Conservation (phyloP, 768 basidiomycete genomes). For the Auricularia sp. region DNA sequence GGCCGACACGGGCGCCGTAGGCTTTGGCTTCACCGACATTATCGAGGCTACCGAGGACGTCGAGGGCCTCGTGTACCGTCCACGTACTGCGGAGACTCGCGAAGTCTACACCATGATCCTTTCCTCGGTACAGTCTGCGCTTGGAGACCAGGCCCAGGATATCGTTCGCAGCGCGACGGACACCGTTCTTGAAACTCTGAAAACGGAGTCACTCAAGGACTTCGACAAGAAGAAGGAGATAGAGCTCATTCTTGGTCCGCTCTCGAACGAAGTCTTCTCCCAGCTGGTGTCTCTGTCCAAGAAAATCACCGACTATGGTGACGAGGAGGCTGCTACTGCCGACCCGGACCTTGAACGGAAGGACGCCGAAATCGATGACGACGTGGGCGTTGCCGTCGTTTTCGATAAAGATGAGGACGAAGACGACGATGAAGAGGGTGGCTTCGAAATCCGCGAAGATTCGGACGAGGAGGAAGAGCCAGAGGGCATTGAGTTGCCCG, state of each 20-base stretch:
- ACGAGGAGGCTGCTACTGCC: slow-evolving; percentile 67
- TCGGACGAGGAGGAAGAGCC: slow-evolving; percentile 56
- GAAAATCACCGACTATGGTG: slow-evolving; percentile 93
- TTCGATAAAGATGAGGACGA: slow-evolving; percentile 97
- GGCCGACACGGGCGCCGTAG: slow-evolving; percentile 30
- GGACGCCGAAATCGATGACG: slow-evolving; percentile 88
- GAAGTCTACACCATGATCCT: slow-evolving; percentile 92
- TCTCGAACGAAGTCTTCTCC: slow-evolving; percentile 67
- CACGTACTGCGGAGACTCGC: slow-evolving; percentile 86
- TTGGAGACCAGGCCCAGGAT: slow-evolving; percentile 95
- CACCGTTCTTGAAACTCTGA: slow-evolving; percentile 75
- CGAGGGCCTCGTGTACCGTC: slow-evolving; percentile 87
- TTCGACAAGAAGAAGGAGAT: slow-evolving; percentile 97
- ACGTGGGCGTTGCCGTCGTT: slow-evolving; percentile 94
- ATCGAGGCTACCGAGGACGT: slow-evolving; percentile 90
- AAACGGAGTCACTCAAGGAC: slow-evolving; percentile 82
- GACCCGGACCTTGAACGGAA: slow-evolving; percentile 75
- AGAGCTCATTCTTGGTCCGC: slow-evolving; percentile 52
- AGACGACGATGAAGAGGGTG: slow-evolving; percentile 72
- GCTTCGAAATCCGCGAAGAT: slow-evolving; percentile 77
- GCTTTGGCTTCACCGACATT: slow-evolving; percentile 79
- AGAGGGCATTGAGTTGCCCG: slow-evolving; percentile 13
- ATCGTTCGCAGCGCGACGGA: slow-evolving; percentile 96
- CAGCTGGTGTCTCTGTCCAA: slow-evolving; percentile 79
- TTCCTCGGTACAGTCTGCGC: slow-evolving; percentile 64